Evolutionary conservation across 2,329 filamentous ascomycete species (phyloP).

Genomic region (Colletotrichum tofieldiae): DNA sequence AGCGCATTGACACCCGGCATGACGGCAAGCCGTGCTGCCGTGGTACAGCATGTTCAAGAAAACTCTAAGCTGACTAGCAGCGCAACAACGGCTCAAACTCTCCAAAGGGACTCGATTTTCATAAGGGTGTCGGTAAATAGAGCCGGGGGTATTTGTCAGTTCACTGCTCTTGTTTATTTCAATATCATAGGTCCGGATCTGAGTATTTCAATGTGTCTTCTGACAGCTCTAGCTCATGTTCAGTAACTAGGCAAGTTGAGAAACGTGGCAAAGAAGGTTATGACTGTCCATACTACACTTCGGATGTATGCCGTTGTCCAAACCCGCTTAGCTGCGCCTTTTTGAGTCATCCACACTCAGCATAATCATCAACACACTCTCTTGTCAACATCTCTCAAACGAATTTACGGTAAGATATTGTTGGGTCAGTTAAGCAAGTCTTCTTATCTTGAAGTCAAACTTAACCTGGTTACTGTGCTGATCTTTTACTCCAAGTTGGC

Average conservation of each 20-base stretch:
- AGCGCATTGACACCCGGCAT: neutral
- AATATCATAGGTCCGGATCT: neutral
- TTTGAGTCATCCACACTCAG: constrained; percentile 74
- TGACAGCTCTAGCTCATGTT: constrained; percentile 1
- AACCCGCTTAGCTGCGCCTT: constrained; percentile 15
- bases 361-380: constrained; percentile 68
- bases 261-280: neutral
- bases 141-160: neutral
- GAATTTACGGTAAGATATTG: constrained; percentile 65
- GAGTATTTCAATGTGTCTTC: neutral
- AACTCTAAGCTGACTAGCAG: constrained; percentile 15
- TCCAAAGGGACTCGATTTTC: neutral
- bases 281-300: neutral
- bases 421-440: constrained; percentile 74
- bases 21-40: neutral
- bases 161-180: neutral
- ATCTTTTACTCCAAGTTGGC: constrained; percentile 59
- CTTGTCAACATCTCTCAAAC: constrained; percentile 69
- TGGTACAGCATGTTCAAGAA: neutral
- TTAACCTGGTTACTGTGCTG: constrained; percentile 63
- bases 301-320: constrained; percentile 11
- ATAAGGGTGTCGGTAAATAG: neutral
- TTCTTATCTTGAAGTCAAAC: constrained; percentile 74
- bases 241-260: neutral
- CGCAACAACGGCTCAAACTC: neutral